Conservation (phyloP, 2,329 filamentous ascomycete genomes). For the Botrytis fabae region DNA sequence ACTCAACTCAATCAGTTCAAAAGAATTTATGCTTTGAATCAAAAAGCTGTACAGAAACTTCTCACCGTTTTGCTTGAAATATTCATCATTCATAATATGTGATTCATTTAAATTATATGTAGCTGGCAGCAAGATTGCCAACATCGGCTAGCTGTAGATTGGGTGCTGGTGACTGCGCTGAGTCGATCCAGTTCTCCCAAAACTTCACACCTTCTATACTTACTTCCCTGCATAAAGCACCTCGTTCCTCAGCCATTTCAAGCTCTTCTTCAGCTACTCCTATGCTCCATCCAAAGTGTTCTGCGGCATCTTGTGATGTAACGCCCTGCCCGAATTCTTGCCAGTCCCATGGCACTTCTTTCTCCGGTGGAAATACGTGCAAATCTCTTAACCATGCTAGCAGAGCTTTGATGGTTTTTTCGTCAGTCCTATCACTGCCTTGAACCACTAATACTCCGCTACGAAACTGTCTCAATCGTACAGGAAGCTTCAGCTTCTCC, state of each 20-base stretch:
- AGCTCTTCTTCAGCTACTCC: slow-evolving; percentile 94
- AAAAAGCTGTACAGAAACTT: background rate
- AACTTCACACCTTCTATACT: slow-evolving; percentile 88
- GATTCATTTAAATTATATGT: slow-evolving; percentile 9
- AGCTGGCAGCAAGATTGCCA: slow-evolving; percentile 18
- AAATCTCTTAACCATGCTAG: slow-evolving; percentile 75
- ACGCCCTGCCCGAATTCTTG: slow-evolving; percentile 76
- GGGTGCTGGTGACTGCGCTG: slow-evolving; percentile 18
- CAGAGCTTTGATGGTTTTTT: slow-evolving; percentile 78
- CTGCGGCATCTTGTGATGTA: slow-evolving; percentile 84
- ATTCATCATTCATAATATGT: background rate
- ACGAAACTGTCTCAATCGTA: slow-evolving; percentile 84
- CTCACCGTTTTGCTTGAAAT: background rate
- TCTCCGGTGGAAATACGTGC: slow-evolving; percentile 63
- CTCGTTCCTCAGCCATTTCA: slow-evolving; percentile 93
- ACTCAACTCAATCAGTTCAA: background rate
- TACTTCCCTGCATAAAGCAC: slow-evolving; percentile 85
- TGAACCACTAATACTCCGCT: slow-evolving; percentile 95
- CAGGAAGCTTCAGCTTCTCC: slow-evolving; percentile 82
- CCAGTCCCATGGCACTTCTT: slow-evolving; percentile 75
- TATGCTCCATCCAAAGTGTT: slow-evolving; percentile 94
- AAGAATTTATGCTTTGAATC: background rate
- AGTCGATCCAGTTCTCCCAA: slow-evolving; percentile 71
- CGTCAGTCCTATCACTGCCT: slow-evolving; percentile 82
- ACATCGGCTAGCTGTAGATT: slow-evolving; percentile 21